Base-by-base conservation (phyloP, 2,329 filamentous ascomycete genomes). In the Microsporum canis region DNA sequence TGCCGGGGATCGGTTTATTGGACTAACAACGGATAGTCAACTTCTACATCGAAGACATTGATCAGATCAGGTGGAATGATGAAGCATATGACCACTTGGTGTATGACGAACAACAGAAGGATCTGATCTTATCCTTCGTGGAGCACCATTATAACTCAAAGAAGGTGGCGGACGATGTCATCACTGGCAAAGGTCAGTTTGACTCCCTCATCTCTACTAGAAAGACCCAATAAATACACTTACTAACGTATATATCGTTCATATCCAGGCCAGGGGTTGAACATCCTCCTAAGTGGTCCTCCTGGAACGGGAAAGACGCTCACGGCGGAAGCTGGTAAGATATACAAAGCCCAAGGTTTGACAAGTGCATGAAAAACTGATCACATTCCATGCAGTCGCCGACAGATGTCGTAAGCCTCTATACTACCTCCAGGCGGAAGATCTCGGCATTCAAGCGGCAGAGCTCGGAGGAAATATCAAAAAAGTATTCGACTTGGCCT, bases 101-200 rank as follows among this genome's bases (percentile, higher is more conserved):
- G 3, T 78, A 78, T 64, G 73, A 77, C 47, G 73, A 77, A 34
- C 71, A 77, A 62, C 76, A 78, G 39, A 80, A 80, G 65, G 76
- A 79, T 36, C 64, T 80, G 5, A 72, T 80, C 0, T 67, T 78
- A 14, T 78, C 77, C 1, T 79, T 79, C 66, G 78, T 80, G 3
- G 75, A 79, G 62, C 77, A 74, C 63, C 78, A 80, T 57, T 51
- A 60, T 43, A 55, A 36, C 12, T 53, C 49, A n/a, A 53, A n/a
- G 49, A 34, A 31, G 10, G 29, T 53, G 10, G 63, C 65, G 36
- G 67, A 73, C 57, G 68, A 73, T 62, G 62, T 72, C 10, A 68
- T 73, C 43, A 62, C 68, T 53, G 66, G 70, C 10, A 76, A 76
- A 63, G 73, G 72, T 33, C 62, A 68, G 62, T 29, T 34, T 57